Evolutionary conservation across 371 early-diverging fungal genomes (phyloP), one percentile per base, ranked within the genome.

Genomic region (Rhizopus arrhizus): DNA sequence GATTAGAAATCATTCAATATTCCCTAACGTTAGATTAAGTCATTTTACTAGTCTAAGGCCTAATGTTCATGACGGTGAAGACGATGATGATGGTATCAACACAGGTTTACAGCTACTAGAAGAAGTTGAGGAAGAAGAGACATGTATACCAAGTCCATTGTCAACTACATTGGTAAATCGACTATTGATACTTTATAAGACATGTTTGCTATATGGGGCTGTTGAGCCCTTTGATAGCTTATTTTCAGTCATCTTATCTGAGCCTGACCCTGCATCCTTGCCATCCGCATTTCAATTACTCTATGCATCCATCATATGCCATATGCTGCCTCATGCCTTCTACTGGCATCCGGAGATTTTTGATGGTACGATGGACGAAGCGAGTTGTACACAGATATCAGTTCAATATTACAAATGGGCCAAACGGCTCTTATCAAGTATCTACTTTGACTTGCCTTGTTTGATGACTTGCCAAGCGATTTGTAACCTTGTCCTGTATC

Each of bases 1-100:
- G 9, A 53, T 60, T 13, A 54, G 78, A 5, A 79, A 79, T 33
- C 68, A 75, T 33, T 59, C 70, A 22, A 72, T 79, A 8, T 79
- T 68, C 51, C 64, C 73, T 5, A 72, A 68, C n/a, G 66, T 76
- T n/a, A 53, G 68, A 48, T 51, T 79, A 1, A 61, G 66, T 16
- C 76, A 75, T 54, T 79, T 79, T 22, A 74, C 78, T 0, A 77
- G 78, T 52, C 47, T 77, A 40, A 50, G 67, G 22, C 72, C 74
- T 22, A 53, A 55, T 28, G 47, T 61, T 4, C 36, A 56, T 47
- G 59, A 50, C 6, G 51, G 58, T 0, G 58, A 67, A 22, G 59
- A 58, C 12, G 45, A 54, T 11, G 62, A 62, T 7, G 50, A 58
- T 28, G 22, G 22, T 22, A 22, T 22, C 22, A 22, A 22, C 22